Conservation (phyloP, 345 rosid species). For the Mallotus nudiflorus region DNA sequence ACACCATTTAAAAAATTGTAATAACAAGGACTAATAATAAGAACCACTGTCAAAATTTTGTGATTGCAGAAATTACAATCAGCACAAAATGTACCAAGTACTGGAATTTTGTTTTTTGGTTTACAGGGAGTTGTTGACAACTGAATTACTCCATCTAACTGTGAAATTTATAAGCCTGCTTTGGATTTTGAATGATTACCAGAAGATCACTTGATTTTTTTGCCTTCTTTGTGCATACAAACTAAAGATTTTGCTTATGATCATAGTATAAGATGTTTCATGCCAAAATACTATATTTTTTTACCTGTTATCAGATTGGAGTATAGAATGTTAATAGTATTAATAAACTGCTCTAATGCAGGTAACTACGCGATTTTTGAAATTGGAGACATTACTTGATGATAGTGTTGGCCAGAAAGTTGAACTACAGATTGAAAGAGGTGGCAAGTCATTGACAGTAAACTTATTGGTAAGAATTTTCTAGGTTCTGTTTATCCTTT, state of each 20-base stretch:
- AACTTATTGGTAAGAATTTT: constrained; percentile 63
- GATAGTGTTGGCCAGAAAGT: constrained; percentile 62
- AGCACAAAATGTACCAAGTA: neutral
- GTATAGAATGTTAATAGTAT: neutral
- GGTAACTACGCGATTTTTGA: constrained; percentile 86
- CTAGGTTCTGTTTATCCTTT: neutral
- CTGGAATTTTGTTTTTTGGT: neutral
- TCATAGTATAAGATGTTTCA: neutral
- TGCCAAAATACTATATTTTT: neutral
- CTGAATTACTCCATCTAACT: neutral
- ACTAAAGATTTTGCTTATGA: neutral
- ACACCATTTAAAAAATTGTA: neutral
- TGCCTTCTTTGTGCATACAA: neutral
- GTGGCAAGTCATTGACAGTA: constrained; percentile 62
- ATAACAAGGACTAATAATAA: neutral
- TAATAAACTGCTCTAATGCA: constrained; percentile 26
- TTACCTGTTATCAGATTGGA: neutral
- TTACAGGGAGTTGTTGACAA: neutral
- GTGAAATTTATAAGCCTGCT: neutral
- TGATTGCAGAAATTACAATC: neutral
- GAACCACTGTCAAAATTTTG: neutral
- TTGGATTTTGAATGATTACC: neutral
- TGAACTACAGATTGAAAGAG: constrained; percentile 85
- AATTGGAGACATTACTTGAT: constrained; percentile 79
- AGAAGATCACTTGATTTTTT: neutral